A percentile compares a stretch with the other conserved stretches of the same genome.
phyloP scores from a whole-genome alignment of 345 rosid species.

The Populus ilicifolia region DNA sequence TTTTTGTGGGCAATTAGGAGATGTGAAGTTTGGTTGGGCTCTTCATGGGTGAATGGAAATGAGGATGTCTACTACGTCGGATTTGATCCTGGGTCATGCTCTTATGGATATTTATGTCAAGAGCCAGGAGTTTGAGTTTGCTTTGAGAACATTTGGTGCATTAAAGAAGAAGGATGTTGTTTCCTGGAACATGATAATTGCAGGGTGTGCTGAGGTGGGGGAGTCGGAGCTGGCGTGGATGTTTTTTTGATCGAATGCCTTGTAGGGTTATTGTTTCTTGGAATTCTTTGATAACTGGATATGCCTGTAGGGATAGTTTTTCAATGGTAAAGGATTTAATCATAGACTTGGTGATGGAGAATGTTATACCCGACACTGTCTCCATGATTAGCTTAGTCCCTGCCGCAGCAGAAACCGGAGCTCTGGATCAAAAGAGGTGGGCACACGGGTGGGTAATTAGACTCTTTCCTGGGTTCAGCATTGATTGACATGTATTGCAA shows the following conservation, averaged over 20 bases:
- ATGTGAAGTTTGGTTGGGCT: conserved; percentile 12
- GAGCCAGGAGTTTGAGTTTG: conserved; percentile 37
- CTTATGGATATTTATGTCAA: conserved; percentile 40
- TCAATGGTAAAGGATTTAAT: conserved; percentile 1
- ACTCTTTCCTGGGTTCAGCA: conserved; percentile 23
- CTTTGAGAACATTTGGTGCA: conserved; percentile 32
- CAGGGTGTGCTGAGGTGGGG: conserved; percentile 21
- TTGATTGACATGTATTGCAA: conserved; percentile 28
- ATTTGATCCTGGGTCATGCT: conserved; percentile 24
- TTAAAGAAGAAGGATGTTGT: conserved; percentile 26
- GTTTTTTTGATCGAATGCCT: conserved; percentile 19
- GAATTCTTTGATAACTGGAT: conserved; percentile 26
- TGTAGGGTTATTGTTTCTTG: conserved; percentile 19
- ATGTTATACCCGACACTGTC: conserved; percentile 7
- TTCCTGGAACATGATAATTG: conserved; percentile 25
- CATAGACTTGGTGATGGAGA: conserved; percentile 1
- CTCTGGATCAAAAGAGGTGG: conserved; percentile 13
- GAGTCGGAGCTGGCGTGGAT: conserved; percentile 10
- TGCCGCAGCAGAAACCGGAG: conserved; percentile 23
- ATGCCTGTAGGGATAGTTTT: conserved; percentile 14
- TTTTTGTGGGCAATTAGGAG: conserved; percentile 18
- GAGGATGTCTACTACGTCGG: conserved; percentile 14
- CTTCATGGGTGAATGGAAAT: conserved; percentile 27
- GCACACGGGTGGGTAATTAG: conserved; percentile 21
- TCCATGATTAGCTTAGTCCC: conserved; percentile 15